phyloP scores from a whole-genome alignment of 1,139 yeast species.

The Magnusiomyces paraingens region DNA sequence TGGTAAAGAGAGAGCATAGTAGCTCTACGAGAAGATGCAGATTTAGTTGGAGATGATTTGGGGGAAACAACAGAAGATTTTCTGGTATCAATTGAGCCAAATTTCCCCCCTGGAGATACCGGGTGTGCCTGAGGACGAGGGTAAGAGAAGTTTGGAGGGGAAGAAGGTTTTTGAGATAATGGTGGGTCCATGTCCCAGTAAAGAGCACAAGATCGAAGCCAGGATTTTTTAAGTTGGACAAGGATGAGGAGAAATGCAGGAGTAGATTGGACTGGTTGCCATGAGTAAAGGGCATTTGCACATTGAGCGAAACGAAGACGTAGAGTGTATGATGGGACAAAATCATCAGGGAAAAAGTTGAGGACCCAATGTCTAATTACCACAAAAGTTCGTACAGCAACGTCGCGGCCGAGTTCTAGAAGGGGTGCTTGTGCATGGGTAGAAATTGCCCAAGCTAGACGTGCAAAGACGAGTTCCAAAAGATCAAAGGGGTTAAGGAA shows the following conservation, averaged over 20 bases:
- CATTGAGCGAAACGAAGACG: conserved; percentile 28
- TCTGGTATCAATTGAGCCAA: conserved; percentile 14
- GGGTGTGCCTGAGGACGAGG: background rate
- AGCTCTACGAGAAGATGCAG: conserved; percentile 23
- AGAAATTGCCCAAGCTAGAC: conserved; percentile 67
- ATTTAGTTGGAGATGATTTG: conserved; percentile 4
- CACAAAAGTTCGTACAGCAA: conserved; percentile 79
- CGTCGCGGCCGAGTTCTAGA: conserved; percentile 52
- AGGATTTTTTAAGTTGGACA: conserved; percentile 33
- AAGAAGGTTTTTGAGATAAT: background rate
- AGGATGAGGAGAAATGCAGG: conserved; percentile 28
- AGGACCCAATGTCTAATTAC: conserved; percentile 83
- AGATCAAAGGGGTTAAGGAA: conserved; percentile 55
- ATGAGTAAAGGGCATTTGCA: conserved; percentile 28
- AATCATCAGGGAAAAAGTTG: conserved; percentile 41
- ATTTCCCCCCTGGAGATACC: conserved; percentile 23
- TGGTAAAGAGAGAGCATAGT: conserved; percentile 28
- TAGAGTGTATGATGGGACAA: conserved; percentile 32
- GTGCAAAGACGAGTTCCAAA: conserved; percentile 52
- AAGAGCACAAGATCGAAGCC: conserved; percentile 31
- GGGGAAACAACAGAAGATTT: background rate
- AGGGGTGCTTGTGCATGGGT: conserved; percentile 1
- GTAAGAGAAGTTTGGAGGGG: background rate
- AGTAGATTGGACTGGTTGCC: conserved; percentile 25
- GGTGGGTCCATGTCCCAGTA: conserved; percentile 31